Conservation (phyloP, 169 alveolate species). For the Plasmodium billcollinsi region DNA sequence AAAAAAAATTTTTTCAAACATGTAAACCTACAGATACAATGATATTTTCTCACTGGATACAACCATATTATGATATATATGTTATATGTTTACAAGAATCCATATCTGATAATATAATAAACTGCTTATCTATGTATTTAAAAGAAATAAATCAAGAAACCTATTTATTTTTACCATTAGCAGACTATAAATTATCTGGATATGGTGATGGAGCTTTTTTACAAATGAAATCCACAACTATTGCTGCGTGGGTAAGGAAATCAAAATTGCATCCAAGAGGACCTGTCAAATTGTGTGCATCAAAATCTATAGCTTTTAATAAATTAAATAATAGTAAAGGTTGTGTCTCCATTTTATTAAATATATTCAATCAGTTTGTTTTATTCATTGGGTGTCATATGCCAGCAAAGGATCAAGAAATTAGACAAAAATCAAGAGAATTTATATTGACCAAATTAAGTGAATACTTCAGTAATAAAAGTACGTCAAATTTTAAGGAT, state of each 20-base stretch:
- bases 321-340: conserved; percentile 89
- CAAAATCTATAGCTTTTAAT: conserved; percentile 80
- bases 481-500: conserved; percentile 81
- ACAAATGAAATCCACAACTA: conserved; percentile 87
- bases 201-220: conserved; percentile 90
- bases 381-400: conserved; percentile 90
- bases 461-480: conserved; percentile 79
- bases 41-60: conserved; percentile 86
- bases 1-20: conserved; percentile 2
- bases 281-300: conserved; percentile 76
- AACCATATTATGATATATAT: conserved; percentile 86
- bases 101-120: conserved; percentile 83
- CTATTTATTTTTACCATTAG: conserved; percentile 80
- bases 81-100: conserved; percentile 88
- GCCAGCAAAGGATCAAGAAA: conserved; percentile 85
- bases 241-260: conserved; percentile 82
- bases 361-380: conserved; percentile 80
- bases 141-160: conserved; percentile 79
- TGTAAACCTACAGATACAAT: conserved; percentile 72
- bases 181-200: conserved; percentile 87
- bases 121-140: conserved; percentile 79
- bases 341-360: conserved; percentile 84
- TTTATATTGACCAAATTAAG: conserved; percentile 79
- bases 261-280: conserved; percentile 78
- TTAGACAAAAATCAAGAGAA: conserved; percentile 82